Conservation (phyloP, 75 land plant species). For the Cupressus sempervirens region DNA sequence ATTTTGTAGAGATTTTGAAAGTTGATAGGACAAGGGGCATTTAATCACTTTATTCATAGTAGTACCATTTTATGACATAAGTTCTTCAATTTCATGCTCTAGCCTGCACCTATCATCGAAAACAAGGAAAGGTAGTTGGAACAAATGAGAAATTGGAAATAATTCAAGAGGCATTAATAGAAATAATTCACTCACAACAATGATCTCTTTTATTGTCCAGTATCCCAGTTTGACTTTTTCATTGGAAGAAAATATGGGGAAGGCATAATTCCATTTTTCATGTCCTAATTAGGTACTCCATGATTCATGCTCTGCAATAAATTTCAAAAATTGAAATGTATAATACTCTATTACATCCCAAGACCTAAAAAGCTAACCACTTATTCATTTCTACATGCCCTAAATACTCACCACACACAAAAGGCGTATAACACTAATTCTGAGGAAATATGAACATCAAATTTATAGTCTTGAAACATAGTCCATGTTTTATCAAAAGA, state of each 20-base stretch:
- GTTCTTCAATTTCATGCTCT: conserved; percentile 48
- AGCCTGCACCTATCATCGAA: conserved; percentile 25
- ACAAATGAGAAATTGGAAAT: not conserved
- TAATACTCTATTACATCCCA: conserved; percentile 5
- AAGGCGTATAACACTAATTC: not conserved
- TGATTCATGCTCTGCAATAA: conserved; percentile 27
- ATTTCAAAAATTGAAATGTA: not conserved
- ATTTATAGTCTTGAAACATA: not conserved
- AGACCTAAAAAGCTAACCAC: not conserved
- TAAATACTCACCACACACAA: not conserved
- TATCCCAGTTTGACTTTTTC: conserved; percentile 10
- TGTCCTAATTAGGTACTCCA: conserved; percentile 38
- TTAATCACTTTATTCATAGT: conserved; percentile 37
- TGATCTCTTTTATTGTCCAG: conserved; percentile 15
- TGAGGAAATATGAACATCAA: not conserved
- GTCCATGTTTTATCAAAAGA: not conserved
- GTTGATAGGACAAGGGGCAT: conserved; percentile 13
- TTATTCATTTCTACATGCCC: no score
- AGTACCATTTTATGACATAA: conserved; percentile 48
- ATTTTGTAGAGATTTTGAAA: conserved; percentile 18
- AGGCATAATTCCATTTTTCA: conserved; percentile 21
- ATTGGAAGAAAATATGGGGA: conserved; percentile 13
- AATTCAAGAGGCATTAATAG: not conserved
- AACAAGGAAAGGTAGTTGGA: not conserved
- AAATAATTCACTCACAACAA: conserved; percentile 18